Evolutionary conservation across 129 eudicot genomes (phyloP), one percentile per base, ranked within the genome.

Genomic region (carrot (Daucus carota)): DNA sequence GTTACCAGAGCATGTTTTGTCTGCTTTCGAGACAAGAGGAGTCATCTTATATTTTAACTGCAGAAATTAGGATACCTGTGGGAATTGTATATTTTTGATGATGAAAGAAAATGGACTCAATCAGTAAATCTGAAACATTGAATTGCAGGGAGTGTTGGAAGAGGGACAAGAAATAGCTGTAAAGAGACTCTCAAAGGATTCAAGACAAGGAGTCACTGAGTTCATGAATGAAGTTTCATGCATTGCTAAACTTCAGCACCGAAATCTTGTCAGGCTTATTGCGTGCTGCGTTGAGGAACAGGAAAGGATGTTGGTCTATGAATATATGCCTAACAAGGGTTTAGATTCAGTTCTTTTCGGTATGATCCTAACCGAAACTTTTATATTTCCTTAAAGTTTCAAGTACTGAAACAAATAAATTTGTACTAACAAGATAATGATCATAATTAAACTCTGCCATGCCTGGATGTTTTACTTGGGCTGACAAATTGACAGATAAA

Each of bases 81-180:
- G 0, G n/a, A 10, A 22, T 17, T 50, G 5, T 50, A 22, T 20
- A 50, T 9, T 29, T 11, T 26, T 24, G 36, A 63, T 14, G 38
- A 36, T 36, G 40, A 36, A 36, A 36, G 40, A 36, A 36, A 36
- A 63, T 63, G 38, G 15, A 15, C 28, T 26, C 20, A 15, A 63
- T n/a, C n/a, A n/a, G n/a, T n/a, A n/a, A n/a, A n/a, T 28, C 38
- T 26, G 17, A 63, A 63, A 26, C 38, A 63, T 26, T 17, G n/a
- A 66, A 66, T 31, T 32, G 43, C 67, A 42, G 70, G 73, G 54
- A 22, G 42, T 33, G 24, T 22, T 68, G 73, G 73, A 33, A 8
- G 73, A 68, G 12, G 73, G 73, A 68, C 73, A 68, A 36, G 73
- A 68, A 34, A 2, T 68, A 36, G 73, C 73, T 33, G 46, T 68